Evolutionary conservation across 2,329 filamentous ascomycete species (phyloP).

Genomic region (Verticillium zaregamsianum): DNA sequence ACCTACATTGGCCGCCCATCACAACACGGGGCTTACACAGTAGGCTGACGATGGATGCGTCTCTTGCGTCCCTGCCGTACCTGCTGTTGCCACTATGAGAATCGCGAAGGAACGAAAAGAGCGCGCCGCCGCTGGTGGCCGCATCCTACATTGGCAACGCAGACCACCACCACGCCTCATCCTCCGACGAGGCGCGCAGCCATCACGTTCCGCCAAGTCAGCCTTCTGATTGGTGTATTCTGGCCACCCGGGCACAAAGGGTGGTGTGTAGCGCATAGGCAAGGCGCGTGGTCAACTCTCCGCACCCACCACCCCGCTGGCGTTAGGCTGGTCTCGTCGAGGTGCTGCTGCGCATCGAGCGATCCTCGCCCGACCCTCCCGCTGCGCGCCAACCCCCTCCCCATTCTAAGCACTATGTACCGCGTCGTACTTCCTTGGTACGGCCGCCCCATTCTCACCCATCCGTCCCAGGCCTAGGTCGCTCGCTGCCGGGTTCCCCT

Average conservation of each 20-base stretch:
- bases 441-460: not conserved
- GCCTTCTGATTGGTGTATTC: conserved; percentile 12
- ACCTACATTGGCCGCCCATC: not conserved
- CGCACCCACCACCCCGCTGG: not conserved
- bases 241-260: not conserved
- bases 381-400: not conserved
- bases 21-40: not conserved
- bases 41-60: not conserved
- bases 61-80: not conserved
- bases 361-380: not conserved
- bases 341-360: not conserved
- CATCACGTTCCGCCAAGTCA: conserved; percentile 15
- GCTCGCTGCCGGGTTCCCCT: not conserved
- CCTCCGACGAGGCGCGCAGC: conserved; percentile 8
- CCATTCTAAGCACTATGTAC: not conserved
- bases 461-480: not conserved
- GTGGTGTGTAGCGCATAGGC: not conserved
- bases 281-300: not conserved
- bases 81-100: not conserved
- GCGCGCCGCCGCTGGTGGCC: not conserved
- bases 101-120: not conserved
- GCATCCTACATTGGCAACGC: not conserved
- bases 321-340: not conserved
- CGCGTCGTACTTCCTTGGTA: not conserved
- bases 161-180: conserved; percentile 6